phyloP scores from a whole-genome alignment of 495 filamentous ascomycete genomes.

The Xylaria nigripes region DNA sequence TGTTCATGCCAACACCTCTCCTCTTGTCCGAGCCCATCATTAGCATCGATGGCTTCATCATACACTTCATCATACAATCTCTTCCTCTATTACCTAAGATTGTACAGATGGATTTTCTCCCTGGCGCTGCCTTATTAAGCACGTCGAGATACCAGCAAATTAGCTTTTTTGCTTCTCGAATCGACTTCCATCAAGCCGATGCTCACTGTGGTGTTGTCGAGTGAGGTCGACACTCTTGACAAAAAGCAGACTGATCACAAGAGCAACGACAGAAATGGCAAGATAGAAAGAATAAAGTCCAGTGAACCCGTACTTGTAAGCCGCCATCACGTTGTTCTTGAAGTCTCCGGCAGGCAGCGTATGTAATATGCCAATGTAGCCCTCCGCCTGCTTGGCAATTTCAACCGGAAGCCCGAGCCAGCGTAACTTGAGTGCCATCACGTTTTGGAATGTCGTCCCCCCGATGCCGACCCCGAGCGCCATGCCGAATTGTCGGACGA shows the following conservation, averaged over 20 bases:
- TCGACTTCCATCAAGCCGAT: conserved; percentile 12
- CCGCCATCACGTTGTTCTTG: conserved; percentile 25
- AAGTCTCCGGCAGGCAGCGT: conserved; percentile 20
- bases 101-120: too few species aligned
- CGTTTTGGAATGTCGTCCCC: conserved; percentile 53
- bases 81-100: too few species aligned
- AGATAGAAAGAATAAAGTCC: conserved; percentile 14
- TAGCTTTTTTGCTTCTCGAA: conserved; percentile 1
- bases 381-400: conserved; percentile 39
- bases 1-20: too few species aligned
- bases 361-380: conserved; percentile 38
- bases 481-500: conserved; percentile 54
- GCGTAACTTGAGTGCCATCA: conserved; percentile 39
- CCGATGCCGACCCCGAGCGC: conserved; percentile 56
- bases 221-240: conserved; percentile 15
- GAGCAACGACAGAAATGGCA: conserved; percentile 10
- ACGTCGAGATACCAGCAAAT: background rate
- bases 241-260: conserved; percentile 12
- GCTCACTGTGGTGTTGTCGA: conserved; percentile 12
- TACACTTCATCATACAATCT: too few species aligned
- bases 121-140: background rate
- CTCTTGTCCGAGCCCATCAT: too few species aligned
- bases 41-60: too few species aligned
- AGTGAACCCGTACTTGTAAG: conserved; percentile 29
- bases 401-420: conserved; percentile 28